Percentiles rank a stretch among this genome's conserved stretches.
Conservation (phyloP, 2,329 filamentous ascomycete species). For the Didymella pinodella region DNA sequence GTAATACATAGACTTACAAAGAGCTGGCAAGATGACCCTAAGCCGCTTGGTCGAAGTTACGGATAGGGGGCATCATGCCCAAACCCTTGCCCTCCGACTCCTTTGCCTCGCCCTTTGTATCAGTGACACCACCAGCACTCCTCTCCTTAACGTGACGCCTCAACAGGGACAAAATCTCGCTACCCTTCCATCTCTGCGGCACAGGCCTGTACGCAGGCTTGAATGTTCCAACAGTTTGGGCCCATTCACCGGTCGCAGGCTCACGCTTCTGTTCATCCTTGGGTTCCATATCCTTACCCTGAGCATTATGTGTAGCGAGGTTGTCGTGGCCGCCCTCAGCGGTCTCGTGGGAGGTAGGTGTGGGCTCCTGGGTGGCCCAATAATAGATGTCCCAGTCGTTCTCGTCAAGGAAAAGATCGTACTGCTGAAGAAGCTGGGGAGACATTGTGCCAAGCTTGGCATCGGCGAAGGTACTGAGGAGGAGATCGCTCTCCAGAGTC, state of each 20-base stretch:
- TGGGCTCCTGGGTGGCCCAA: constrained; percentile 90
- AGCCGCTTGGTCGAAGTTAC: constrained; percentile 53
- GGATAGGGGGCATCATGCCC: constrained; percentile 61
- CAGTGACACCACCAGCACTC: constrained; percentile 66
- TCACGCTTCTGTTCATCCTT: constrained; percentile 60
- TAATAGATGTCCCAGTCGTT: constrained; percentile 99
- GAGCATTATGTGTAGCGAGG: constrained; percentile 54
- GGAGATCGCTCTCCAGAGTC: constrained; percentile 92
- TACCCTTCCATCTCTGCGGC: constrained; percentile 82
- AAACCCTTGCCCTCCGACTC: constrained; percentile 50
- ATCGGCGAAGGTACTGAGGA: constrained; percentile 94
- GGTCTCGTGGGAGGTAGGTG: constrained; percentile 64
- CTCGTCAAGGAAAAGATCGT: constrained; percentile 93
- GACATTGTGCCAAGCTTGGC: constrained; percentile 78
- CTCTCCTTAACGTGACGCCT: constrained; percentile 79
- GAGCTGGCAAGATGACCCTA: neutral
- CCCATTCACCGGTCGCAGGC: constrained; percentile 81
- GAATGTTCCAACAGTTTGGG: constrained; percentile 93
- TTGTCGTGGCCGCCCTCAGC: constrained; percentile 61
- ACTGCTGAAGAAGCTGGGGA: constrained; percentile 76
- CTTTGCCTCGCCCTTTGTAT: constrained; percentile 45
- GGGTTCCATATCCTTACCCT: constrained; percentile 55
- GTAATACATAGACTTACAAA: constrained; percentile 11
- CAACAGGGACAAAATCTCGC: constrained; percentile 78
- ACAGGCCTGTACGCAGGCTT: constrained; percentile 93